phyloP scores from a whole-genome alignment of 495 filamentous ascomycete genomes.

The Tuber indicum region DNA sequence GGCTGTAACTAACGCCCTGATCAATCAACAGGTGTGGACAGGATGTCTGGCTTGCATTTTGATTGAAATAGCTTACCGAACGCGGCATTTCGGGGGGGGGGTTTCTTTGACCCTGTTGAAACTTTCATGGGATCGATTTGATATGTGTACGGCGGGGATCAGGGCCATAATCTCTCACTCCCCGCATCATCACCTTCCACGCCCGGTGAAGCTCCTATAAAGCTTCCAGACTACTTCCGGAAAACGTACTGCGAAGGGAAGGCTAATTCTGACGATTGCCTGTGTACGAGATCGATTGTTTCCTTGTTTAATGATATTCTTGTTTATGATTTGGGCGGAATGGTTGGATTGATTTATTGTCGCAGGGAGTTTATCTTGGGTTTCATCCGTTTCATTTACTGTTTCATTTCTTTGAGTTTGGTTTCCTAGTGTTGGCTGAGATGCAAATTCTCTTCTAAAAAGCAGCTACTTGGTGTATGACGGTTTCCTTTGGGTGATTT shows the following conservation, averaged over 20 bases:
- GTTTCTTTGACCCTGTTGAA: background rate
- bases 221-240: background rate
- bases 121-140: background rate
- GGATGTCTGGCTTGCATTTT: conserved; percentile 35
- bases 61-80: background rate
- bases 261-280: background rate
- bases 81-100: background rate
- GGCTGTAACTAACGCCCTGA: conserved; percentile 11
- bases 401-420: background rate
- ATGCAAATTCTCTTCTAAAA: background rate
- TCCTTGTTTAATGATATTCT: background rate
- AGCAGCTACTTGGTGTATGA: background rate
- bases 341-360: background rate
- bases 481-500: background rate
- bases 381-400: background rate
- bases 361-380: conserved; percentile 1
- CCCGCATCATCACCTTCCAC: background rate
- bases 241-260: background rate
- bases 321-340: background rate
- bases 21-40: conserved; percentile 20
- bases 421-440: background rate
- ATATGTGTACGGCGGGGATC: background rate
- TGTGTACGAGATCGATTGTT: background rate
- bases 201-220: background rate
- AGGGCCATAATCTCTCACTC: background rate